Percentiles rank a stretch among this genome's conserved stretches.
These are phyloP conservation scores for Violaceomyces palustris DNA, from an alignment of 1,284 basidiomycete species.

Conservation along the genomic window DNA sequence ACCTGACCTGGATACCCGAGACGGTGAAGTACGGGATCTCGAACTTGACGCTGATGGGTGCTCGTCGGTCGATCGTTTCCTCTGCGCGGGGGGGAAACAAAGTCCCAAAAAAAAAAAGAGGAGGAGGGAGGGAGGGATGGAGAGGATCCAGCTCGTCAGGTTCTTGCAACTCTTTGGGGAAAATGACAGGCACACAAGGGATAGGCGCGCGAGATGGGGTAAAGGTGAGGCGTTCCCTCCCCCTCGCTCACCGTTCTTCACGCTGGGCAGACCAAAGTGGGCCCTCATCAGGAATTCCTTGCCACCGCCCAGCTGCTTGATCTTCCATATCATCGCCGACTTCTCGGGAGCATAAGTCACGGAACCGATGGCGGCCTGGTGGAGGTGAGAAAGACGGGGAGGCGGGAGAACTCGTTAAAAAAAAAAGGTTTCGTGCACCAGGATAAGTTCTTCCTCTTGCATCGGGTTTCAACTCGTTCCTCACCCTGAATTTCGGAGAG, in stretches of 20 bases:
- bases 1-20: constrained; percentile 92
- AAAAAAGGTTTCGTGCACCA: constrained; percentile 1
- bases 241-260: constrained; percentile 32
- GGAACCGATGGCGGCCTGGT: constrained; percentile 38
- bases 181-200: too few species aligned
- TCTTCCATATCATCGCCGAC: constrained; percentile 53
- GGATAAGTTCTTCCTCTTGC: too few species aligned
- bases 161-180: too few species aligned
- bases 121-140: too few species aligned
- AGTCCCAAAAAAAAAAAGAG: too few species aligned
- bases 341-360: constrained; percentile 51
- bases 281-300: constrained; percentile 52
- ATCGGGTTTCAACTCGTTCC: too few species aligned
- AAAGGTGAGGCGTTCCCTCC: too few species aligned
- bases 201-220: too few species aligned
- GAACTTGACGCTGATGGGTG: constrained; percentile 93
- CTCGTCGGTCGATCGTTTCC: constrained; percentile 73
- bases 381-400: neutral
- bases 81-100: constrained; percentile 57
- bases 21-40: constrained; percentile 95
- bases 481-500: constrained; percentile 80
- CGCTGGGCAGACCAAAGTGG: constrained; percentile 51
- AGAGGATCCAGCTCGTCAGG: too few species aligned
- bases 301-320: constrained; percentile 51
- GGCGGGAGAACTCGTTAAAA: neutral